Conservation (phyloP, 2,329 filamentous ascomycete species). For the Cadophora malorum region DNA sequence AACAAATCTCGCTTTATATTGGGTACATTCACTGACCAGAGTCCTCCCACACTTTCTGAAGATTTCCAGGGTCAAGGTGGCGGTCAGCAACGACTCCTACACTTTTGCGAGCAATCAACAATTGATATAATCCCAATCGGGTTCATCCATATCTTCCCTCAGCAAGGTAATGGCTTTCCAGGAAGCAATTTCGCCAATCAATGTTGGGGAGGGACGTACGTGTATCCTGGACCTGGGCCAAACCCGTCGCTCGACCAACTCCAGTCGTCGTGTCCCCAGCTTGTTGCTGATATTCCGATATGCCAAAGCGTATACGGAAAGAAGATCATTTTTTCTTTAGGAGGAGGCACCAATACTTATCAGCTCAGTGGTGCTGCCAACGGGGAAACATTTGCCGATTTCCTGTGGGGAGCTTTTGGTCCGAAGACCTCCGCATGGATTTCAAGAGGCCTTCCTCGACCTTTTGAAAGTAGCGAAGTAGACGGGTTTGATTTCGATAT, state of each 20-base stretch:
- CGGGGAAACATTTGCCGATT: constrained; percentile 45
- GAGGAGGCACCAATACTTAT: constrained; percentile 44
- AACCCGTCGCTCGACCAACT: constrained; percentile 43
- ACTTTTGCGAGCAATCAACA: constrained; percentile 47
- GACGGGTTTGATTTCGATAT: constrained; percentile 42
- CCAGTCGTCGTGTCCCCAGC: constrained; percentile 43
- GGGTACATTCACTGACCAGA: constrained; percentile 37
- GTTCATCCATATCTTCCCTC: constrained; percentile 50
- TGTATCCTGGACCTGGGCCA: constrained; percentile 34
- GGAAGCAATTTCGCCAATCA: constrained; percentile 51
- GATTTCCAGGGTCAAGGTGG: constrained; percentile 49
- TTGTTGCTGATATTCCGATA: constrained; percentile 45
- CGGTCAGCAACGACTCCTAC: constrained; percentile 44
- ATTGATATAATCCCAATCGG: constrained; percentile 51
- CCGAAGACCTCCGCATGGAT: constrained; percentile 44
- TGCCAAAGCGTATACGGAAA: constrained; percentile 47
- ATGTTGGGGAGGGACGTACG: constrained; percentile 46
- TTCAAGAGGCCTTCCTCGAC: constrained; percentile 32
- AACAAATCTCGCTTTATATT: constrained; percentile 50
- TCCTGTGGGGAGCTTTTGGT: constrained; percentile 50
- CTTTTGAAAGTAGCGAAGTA: constrained; percentile 35
- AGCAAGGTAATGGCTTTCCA: constrained; percentile 49
- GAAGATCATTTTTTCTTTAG: constrained; percentile 49
- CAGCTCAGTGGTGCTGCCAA: constrained; percentile 47
- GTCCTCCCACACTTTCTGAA: neutral